Evolutionary conservation across 306 rosid genomes (phyloP).

Genomic region (Dicorynia guianensis): DNA sequence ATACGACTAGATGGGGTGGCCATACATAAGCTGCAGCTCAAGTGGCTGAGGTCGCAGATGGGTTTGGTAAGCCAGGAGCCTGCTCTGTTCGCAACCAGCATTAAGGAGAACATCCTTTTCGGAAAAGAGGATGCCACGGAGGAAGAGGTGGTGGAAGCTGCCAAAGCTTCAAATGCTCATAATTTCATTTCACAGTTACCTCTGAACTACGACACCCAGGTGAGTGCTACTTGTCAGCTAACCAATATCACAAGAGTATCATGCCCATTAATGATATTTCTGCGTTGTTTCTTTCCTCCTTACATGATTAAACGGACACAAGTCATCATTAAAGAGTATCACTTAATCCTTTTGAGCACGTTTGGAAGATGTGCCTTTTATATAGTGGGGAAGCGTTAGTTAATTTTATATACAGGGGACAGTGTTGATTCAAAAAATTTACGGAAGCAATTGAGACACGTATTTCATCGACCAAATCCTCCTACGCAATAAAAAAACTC

Average conservation of each 20-base stretch:
- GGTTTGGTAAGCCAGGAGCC: conserved; percentile 91
- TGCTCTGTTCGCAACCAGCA: conserved; percentile 74
- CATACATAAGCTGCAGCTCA: conserved; percentile 63
- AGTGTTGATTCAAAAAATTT: too few relatives aligned
- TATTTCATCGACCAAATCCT: too few relatives aligned
- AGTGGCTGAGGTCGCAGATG: conserved; percentile 81
- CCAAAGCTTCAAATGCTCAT: conserved; percentile 80
- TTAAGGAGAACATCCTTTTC: conserved; percentile 74
- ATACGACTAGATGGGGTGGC: conserved; percentile 70
- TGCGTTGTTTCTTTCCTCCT: too few relatives aligned
- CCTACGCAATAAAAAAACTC: too few relatives aligned
- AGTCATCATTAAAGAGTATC: too few relatives aligned
- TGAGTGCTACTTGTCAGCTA: conserved; percentile 28
- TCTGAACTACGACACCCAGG: conserved; percentile 79
- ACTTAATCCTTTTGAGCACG: not conserved
- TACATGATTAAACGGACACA: too few relatives aligned
- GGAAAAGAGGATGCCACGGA: conserved; percentile 75
- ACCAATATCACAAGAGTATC: too few relatives aligned
- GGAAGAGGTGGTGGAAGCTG: conserved; percentile 61
- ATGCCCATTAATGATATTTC: too few relatives aligned
- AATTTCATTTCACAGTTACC: conserved; percentile 70
- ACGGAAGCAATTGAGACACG: too few relatives aligned
- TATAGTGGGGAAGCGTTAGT: too few relatives aligned
- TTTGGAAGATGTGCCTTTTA: not conserved
- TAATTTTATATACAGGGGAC: too few relatives aligned